These are phyloP conservation scores for Nothophytophthora sp. DNA, from an alignment of 352 stramenopile genomes.

Conservation along the genomic window DNA sequence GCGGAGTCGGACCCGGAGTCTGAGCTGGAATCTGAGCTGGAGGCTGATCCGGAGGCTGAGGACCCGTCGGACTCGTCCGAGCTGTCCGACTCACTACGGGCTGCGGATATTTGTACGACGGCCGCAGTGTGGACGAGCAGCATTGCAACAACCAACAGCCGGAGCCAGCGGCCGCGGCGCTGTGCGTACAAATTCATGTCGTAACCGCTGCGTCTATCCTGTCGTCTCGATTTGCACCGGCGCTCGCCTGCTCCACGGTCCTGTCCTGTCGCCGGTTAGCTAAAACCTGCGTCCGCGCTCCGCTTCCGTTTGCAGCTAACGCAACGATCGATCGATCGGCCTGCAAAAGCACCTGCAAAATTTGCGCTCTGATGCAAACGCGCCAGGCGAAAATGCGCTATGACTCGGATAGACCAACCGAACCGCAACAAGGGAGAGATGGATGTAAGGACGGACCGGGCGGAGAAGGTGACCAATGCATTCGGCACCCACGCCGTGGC, in stretches of 20 bases:
- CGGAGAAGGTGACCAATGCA: slow-evolving; percentile 9
- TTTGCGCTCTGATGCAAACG: slow-evolving; percentile 1
- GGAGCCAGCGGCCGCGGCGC: slow-evolving; percentile 18
- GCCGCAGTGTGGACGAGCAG: slow-evolving; percentile 1
- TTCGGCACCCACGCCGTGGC: slow-evolving; percentile 23
- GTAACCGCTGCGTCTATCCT: slow-evolving; percentile 10
- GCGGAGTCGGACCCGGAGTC: not conserved
- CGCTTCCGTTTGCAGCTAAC: too few species aligned
- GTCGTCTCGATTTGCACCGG: too few species aligned
- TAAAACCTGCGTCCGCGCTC: too few species aligned
- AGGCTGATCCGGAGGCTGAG: not conserved
- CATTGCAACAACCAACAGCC: slow-evolving; percentile 12
- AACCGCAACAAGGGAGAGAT: slow-evolving; percentile 20
- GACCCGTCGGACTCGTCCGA: not conserved
- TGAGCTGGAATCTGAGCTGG: too few species aligned
- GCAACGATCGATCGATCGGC: too few species aligned
- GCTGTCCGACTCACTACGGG: slow-evolving; percentile 13
- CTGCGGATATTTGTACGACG: slow-evolving; percentile 26
- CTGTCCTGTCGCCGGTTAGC: too few species aligned
- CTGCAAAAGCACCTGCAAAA: too few species aligned
- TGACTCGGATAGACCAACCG: too few species aligned
- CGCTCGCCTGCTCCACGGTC: too few species aligned
- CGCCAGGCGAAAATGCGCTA: slow-evolving; percentile 20
- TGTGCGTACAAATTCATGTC: slow-evolving; percentile 17
- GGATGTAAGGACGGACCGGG: slow-evolving; percentile 26